Evolutionary conservation across 495 filamentous ascomycete genomes (phyloP), one percentile per base, ranked within the genome.

Genomic region (Aspergillus saccharolyticus): DNA sequence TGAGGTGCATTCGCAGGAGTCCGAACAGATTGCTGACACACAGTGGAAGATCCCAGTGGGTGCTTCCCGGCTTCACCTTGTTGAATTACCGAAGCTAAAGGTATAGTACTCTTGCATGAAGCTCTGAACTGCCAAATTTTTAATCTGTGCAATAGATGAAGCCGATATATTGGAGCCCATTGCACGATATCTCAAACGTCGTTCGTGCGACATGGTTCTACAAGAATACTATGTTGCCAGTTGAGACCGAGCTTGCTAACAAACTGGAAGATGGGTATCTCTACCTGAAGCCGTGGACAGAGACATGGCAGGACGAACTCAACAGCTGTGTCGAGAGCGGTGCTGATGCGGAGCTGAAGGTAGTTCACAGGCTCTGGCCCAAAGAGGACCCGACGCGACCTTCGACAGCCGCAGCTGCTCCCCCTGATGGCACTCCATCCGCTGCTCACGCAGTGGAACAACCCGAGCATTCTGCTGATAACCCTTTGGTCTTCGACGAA

Each of bases 101-200:
- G 78, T 79, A 66, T 28, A 42, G 50, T 15, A 42, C 24, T n/a
- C 33, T 19, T 48, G 33, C 5, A 3, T 58, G 9, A 8, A 15
- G n/a, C 4, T 42, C 10, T 43, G 17, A 45, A 7, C 9, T 33
- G 17, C 18, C 10, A 53, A 43, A 18, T 4, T 28, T 28, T 16
- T 60, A 65, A 51, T 63, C 25, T 39, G 49, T 18, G 50, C 30
- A 15, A 15, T 86, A 89, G 73, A 97, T 98, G 91, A 88, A 92
- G 68, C 94, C 94, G 0, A 97, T 97, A 43, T 98, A 98, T 64
- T 98, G 94, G 94, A 91, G 85, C 33, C 93, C 94, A n/a, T 80
- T 97, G 19, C 89, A 96, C 60, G 94, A 98, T 65, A 81, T 96
- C 16, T 86, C 89, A 9, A 77, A 79, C 10, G 92, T 97, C 8